These are phyloP conservation scores for barley (Hordeum vulgare) DNA, from an alignment of 176 grass and related monocot species.

Conservation along the genomic window MorexV3_pseudomolecules_assembly NC_058520.1:521934742-521935241, in stretches of 20 bases:
- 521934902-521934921: not conserved
- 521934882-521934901: not conserved
- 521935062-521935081: not conserved
- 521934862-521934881: not conserved
- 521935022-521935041: conserved; percentile 4
- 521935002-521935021: not conserved
- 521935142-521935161: not conserved
- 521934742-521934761: not conserved
- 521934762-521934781: not conserved
- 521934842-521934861: not conserved
- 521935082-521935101: conserved; percentile 4
- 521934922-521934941: not conserved
- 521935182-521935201: conserved; percentile 11
- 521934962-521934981: not conserved
- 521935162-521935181: not conserved
- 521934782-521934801: not conserved
- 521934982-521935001: not conserved
- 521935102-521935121: not conserved
- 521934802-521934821: not conserved
- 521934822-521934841: not conserved
- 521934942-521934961: not conserved
- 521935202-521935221: conserved; percentile 20
- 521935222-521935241: conserved; percentile 5
- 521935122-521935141: conserved; percentile 10
- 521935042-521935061: not conserved